Base-by-base conservation (phyloP, 2,329 filamentous ascomycete species). In the Aspergillus thermomutatus region DNA sequence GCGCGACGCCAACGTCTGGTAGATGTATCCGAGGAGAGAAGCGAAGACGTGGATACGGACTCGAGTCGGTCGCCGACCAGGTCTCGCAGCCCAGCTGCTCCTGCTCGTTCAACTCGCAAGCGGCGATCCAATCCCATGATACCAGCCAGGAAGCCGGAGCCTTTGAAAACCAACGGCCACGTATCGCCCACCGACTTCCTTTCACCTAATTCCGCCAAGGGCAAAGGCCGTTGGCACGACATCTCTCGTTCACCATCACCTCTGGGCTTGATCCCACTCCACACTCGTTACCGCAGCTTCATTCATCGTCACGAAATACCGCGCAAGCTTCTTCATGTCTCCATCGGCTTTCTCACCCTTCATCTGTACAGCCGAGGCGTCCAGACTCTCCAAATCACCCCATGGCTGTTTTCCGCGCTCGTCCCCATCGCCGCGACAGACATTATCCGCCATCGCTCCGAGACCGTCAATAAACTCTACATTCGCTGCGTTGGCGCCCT, bases 291-390 rank as follows among this genome's bases (percentile, higher is more conserved):
- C 84, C 85, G 91, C 66, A 89, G 84, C 27, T 92, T 99, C 70
- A 90, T 96, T 61, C 94, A 99, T 82, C 92, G 91, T 68, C 93
- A 99, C 75, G 94, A 99, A 77, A 92, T 99, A 53, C 94, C 94
- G 9, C 88, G 94, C 66, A 99, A 99, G 75, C 80, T 87, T 43
- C 82, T 99, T 40, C 94, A 99, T 73, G 91, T 97, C 56, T 97
- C 92, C 49, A 99, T 99, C 70, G 94, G 94, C 54, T 97, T 97
- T 78, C 82, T 97, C 59, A 91, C 93, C 21, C 83, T 96, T 48
- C 90, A 88, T 79, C 83, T 97, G 40, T 99, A 97, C 75, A 81
- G 85, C 50, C 85, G 83, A 26, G 93, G 92, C 55, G 84, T 88
- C 4, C 92, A 96, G 72, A 85, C 90, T 0, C 80, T 79, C 21